Conservation (phyloP, 768 basidiomycete species). For the Coprinopsis strossmayeri region DNA sequence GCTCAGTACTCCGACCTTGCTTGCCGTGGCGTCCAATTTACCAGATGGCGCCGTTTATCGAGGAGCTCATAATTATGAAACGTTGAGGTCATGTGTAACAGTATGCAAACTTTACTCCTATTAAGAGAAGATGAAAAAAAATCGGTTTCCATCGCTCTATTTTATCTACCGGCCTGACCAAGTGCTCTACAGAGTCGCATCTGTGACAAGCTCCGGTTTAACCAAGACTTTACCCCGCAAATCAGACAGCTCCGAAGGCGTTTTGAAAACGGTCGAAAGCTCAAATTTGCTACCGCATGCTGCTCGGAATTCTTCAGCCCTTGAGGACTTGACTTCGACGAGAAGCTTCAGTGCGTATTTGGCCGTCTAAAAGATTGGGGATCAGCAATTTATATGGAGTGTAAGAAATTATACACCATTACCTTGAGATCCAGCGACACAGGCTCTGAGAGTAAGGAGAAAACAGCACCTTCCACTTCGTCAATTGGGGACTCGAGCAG, state of each 20-base stretch:
- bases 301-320: slow-evolving; percentile 55
- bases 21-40: too few species aligned
- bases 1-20: too few species aligned
- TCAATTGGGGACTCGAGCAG: slow-evolving; percentile 40
- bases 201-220: not conserved
- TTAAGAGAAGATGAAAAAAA: too few species aligned
- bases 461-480: slow-evolving; percentile 57
- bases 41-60: too few species aligned
- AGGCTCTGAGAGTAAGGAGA: slow-evolving; percentile 38
- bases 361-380: slow-evolving; percentile 39
- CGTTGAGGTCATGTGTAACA: too few species aligned
- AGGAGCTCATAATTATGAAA: too few species aligned
- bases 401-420: not conserved
- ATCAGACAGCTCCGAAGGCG: slow-evolving; percentile 38
- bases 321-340: slow-evolving; percentile 38
- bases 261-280: slow-evolving; percentile 64
- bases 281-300: slow-evolving; percentile 48
- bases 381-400: not conserved
- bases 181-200: too few species aligned
- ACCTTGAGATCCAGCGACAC: slow-evolving; percentile 45
- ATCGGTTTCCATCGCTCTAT: too few species aligned
- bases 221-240: slow-evolving; percentile 26
- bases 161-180: too few species aligned
- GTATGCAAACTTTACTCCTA: too few species aligned
- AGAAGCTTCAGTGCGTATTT: slow-evolving; percentile 44